Conservation (phyloP, 768 basidiomycete species). For the Paxillus ammoniavirescens region DNA sequence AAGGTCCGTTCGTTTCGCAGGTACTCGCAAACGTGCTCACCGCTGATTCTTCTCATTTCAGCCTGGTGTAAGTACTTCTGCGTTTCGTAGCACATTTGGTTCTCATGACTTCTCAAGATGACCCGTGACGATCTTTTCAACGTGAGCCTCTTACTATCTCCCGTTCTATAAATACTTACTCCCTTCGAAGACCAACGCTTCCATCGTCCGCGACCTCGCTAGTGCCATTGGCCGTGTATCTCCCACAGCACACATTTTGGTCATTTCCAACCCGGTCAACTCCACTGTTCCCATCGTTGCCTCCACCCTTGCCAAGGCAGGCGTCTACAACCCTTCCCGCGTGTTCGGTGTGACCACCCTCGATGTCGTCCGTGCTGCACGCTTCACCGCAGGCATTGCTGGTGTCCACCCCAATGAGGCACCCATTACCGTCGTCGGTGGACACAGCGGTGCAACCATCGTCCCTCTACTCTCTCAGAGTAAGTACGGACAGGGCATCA, state of each 20-base stretch:
- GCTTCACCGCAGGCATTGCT: conserved; percentile 77
- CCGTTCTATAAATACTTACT: neutral
- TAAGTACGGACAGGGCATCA: conserved; percentile 62
- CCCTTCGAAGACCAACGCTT: conserved; percentile 80
- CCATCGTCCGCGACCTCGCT: conserved; percentile 96
- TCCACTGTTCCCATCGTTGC: conserved; percentile 98
- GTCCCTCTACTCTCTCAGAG: conserved; percentile 93
- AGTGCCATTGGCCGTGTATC: conserved; percentile 80
- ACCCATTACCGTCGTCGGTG: conserved; percentile 84
- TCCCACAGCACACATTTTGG: conserved; percentile 89
- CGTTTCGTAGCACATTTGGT: conserved; percentile 1
- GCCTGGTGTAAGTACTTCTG: conserved; percentile 71
- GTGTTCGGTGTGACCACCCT: conserved; percentile 98
- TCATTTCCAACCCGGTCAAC: conserved; percentile 99
- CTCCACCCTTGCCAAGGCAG: conserved; percentile 84
- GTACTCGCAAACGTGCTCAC: neutral
- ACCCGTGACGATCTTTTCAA: conserved; percentile 97
- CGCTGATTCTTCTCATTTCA: conserved; percentile 37
- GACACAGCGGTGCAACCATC: conserved; percentile 97
- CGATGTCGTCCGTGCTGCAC: conserved; percentile 94
- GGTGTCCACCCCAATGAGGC: conserved; percentile 65
- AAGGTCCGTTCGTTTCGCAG: conserved; percentile 57
- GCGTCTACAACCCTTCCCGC: conserved; percentile 85
- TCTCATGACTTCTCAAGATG: conserved; percentile 60
- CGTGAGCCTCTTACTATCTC: conserved; percentile 43